Evolutionary conservation across 139 green algal species (phyloP), one percentile per base, ranked within the genome.

Genomic region (Yamagishiella unicocca): DNA sequence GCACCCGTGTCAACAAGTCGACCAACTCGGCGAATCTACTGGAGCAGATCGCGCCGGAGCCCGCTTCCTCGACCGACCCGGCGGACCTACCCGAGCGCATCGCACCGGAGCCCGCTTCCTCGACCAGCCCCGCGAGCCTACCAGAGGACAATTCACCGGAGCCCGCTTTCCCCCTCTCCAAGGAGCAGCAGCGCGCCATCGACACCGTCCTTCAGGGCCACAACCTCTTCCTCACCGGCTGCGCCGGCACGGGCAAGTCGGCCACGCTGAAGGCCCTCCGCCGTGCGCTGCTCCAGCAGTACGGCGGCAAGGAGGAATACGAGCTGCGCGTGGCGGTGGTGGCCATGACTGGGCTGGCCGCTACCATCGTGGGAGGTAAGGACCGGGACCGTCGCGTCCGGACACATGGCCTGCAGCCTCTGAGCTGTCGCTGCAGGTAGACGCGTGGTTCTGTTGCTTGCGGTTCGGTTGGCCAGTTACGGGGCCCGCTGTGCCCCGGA

Each of bases 141-240:
- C n/a, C n/a, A n/a, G n/a, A n/a, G n/a, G n/a, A n/a, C n/a, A n/a
- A n/a, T n/a, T n/a, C 62, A 71, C 6, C 38, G 45, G 45, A 81
- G 29, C n/a, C 4, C 10, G 12, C 74, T 31, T 83, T 83, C 33
- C 29, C 38, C 21, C 76, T 54, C 8, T 72, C 53, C 5, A 0
- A 22, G 53, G 53, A 83, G 54, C 76, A 83, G 76, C 76, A 83
- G 62, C 22, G 40, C 0, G 89, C 93, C 24, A 45, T 91, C 73
- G 50, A 89, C n/a, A 46, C 89, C 0, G 92, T 95, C 3, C 40
- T 85, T n/a, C 10, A 50, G 2, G 86, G 89, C 3, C 37, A 77
- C 27, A 94, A 90, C 64, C 68, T 95, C 1, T 95, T 94, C 87
- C 92, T 95, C 71, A 95, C 89, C 43, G 91, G 92, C 55, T 91